Evolutionary conservation across 2,329 filamentous ascomycete species (phyloP).

Genomic region (Verruconis gallopava): DNA sequence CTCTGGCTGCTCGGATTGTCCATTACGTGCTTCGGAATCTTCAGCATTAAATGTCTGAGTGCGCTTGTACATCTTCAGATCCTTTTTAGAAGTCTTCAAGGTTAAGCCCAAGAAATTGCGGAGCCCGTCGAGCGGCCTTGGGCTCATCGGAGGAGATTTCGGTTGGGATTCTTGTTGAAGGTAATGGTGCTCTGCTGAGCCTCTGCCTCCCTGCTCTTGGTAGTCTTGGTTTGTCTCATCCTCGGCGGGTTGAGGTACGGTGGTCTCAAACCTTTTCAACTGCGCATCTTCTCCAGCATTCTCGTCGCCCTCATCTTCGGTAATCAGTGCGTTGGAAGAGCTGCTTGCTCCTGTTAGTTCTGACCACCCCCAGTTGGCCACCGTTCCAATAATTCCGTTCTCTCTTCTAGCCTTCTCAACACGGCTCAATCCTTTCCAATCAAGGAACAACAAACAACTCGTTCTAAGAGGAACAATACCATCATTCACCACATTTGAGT

Average conservation of each 20-base stretch:
- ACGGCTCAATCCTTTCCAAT: slow-evolving; percentile 86
- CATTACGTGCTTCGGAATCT: slow-evolving; percentile 17
- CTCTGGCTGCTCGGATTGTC: neutral
- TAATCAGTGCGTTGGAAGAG: slow-evolving; percentile 24
- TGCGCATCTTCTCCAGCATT: slow-evolving; percentile 4
- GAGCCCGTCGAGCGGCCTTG: slow-evolving; percentile 33
- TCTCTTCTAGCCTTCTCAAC: slow-evolving; percentile 91
- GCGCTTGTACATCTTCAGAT: slow-evolving; percentile 44
- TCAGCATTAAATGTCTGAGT: slow-evolving; percentile 56
- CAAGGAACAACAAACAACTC: slow-evolving; percentile 88
- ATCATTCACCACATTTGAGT: slow-evolving; percentile 96
- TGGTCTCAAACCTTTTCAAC: slow-evolving; percentile 20
- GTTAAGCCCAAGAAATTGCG: slow-evolving; percentile 61
- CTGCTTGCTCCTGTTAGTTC: slow-evolving; percentile 65
- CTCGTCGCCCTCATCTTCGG: slow-evolving; percentile 14
- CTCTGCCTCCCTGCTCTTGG: slow-evolving; percentile 23
- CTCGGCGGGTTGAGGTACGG: slow-evolving; percentile 56
- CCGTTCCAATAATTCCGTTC: slow-evolving; percentile 81
- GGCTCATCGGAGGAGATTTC: slow-evolving; percentile 13
- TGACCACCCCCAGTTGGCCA: slow-evolving; percentile 89
- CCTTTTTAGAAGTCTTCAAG: slow-evolving; percentile 55
- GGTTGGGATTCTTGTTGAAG: slow-evolving; percentile 15
- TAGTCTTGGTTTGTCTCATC: slow-evolving; percentile 58
- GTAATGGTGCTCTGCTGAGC: slow-evolving; percentile 16
- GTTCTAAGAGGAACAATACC: slow-evolving; percentile 91